phyloP scores from a whole-genome alignment of 208 protist genomes.

The Crithidia thermophila region DNA sequence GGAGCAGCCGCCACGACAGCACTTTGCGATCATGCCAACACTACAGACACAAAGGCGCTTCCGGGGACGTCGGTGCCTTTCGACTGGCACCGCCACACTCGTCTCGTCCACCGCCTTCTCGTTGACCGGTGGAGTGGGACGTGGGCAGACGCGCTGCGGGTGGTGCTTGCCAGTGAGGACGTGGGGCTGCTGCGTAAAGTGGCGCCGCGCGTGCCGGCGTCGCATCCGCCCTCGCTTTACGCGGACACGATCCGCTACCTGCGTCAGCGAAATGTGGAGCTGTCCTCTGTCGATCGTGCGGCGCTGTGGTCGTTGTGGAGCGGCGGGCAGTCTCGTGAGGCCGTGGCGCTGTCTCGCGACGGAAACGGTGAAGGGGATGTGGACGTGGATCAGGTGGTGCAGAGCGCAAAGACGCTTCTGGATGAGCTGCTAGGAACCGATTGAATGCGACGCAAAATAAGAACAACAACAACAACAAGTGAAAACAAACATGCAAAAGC shows the following conservation, averaged over 20 bases:
- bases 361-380: background rate
- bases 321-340: background rate
- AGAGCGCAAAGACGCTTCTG: constrained; percentile 17
- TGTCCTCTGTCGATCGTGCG: constrained; percentile 39
- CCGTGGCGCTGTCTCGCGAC: background rate
- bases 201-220: constrained; percentile 34
- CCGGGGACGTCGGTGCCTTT: constrained; percentile 41
- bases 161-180: constrained; percentile 46
- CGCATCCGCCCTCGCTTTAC: constrained; percentile 36
- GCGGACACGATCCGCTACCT: constrained; percentile 17
- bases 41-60: too few species aligned
- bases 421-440: constrained; percentile 40
- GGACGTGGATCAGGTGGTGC: constrained; percentile 2
- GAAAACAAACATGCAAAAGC: too few species aligned
- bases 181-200: constrained; percentile 42
- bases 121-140: constrained; percentile 62
- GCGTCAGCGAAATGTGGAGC: constrained; percentile 1
- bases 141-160: constrained; percentile 66
- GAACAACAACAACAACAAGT: background rate
- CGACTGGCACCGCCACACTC: constrained; percentile 36
- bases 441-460: background rate
- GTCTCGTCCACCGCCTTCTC: constrained; percentile 35
- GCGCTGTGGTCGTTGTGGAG: constrained; percentile 33
- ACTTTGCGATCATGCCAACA: too few species aligned
- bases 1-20: constrained; percentile 9